Evolutionary conservation across 345 rosid genomes (phyloP).

Genomic region (Corchorus capsularis): DNA sequence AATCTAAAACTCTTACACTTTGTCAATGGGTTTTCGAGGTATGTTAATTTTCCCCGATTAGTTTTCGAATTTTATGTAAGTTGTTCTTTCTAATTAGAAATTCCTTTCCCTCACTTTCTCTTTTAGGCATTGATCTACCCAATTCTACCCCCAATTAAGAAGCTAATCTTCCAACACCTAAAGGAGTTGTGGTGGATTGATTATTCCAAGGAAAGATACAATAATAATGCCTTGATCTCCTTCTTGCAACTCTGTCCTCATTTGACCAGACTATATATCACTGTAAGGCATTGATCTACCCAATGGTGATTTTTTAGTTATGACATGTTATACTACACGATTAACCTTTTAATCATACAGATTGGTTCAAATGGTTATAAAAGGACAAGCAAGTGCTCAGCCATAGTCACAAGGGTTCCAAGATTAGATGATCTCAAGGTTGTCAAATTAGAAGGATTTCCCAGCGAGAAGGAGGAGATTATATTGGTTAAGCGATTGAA

Average conservation of each 20-base stretch:
- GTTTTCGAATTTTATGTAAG: no score
- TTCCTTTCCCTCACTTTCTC: not conserved
- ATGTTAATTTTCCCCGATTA: not conserved
- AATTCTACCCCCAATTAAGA: slow-evolving; percentile 36
- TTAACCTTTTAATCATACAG: not conserved
- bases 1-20: slow-evolving; percentile 46
- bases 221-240: slow-evolving; percentile 28
- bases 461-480: not conserved
- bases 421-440: not conserved
- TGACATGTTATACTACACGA: not conserved
- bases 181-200: slow-evolving; percentile 69
- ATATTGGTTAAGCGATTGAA: not conserved
- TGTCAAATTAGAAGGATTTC: slow-evolving; percentile 17
- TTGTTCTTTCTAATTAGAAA: not conserved
- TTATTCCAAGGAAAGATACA: slow-evolving; percentile 36
- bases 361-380: not conserved
- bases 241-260: slow-evolving; percentile 8
- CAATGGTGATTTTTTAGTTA: no score
- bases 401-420: not conserved
- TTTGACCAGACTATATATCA: not conserved
- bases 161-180: slow-evolving; percentile 51
- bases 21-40: slow-evolving; percentile 66
- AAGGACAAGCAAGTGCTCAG: not conserved
- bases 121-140: slow-evolving; percentile 50
- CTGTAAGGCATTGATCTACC: no score